Conservation (phyloP, 306 rosid genomes). For the Begonia masoniana region DNA sequence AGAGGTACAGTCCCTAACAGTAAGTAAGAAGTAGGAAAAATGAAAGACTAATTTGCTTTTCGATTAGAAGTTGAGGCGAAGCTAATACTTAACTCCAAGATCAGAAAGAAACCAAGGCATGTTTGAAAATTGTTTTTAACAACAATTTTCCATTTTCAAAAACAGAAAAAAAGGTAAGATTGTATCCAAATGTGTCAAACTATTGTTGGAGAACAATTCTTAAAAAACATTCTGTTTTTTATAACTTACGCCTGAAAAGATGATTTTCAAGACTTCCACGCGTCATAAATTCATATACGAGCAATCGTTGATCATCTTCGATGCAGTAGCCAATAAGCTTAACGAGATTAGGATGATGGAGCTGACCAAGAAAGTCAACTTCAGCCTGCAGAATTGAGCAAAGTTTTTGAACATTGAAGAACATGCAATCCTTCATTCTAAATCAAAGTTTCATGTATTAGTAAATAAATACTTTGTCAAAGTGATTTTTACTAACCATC, state of each 20-base stretch:
- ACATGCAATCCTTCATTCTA: not conserved
- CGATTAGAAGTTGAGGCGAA: no score
- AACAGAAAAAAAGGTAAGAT: not conserved
- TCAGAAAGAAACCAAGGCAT: no score
- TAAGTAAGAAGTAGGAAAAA: not conserved
- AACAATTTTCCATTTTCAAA: no score
- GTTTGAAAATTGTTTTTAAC: no score
- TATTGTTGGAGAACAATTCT: no score
- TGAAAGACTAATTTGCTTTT: no score
- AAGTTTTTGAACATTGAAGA: not conserved
- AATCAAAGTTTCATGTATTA: slow-evolving; percentile 25
- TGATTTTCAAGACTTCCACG: slow-evolving; percentile 96
- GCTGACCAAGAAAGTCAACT: slow-evolving; percentile 94
- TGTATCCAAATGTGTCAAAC: no score
- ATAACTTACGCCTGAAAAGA: slow-evolving; percentile 76
- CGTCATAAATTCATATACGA: slow-evolving; percentile 93
- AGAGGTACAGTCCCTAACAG: slow-evolving; percentile 88
- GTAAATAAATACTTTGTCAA: not conserved
- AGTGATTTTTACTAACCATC: slow-evolving; percentile 66
- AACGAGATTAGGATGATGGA: slow-evolving; percentile 92
- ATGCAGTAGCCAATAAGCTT: slow-evolving; percentile 87
- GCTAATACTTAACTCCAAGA: no score
- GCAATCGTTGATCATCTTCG: slow-evolving; percentile 93
- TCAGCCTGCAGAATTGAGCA: slow-evolving; percentile 62
- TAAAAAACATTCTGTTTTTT: no score